Base-by-base conservation (phyloP, 2,329 filamentous ascomycete genomes). In the Penicillium sp. region DNA sequence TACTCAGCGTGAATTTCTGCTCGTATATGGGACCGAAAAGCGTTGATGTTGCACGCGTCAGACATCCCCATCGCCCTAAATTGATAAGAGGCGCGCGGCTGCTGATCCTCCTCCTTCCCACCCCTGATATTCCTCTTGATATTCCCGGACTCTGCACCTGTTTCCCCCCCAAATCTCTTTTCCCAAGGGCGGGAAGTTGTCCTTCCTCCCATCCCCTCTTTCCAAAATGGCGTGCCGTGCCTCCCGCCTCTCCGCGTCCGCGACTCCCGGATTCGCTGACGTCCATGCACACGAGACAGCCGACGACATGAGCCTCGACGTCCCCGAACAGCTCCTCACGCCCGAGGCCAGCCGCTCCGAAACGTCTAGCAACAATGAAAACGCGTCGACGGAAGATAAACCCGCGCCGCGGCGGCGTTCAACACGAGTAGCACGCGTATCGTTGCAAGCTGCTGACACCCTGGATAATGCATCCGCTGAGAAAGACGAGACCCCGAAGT, bases 331-430 rank as follows among this genome's bases (percentile, higher is more conserved):
- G 54, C 64, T 74, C n/a, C 64, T 74, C 16, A 75, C 73, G 2
- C 73, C 73, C 47, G 72, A 74, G 48, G 72, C 72, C 36, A 74
- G 73, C 53, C 70, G 68, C 47, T 75, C 72, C n/a, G 72, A 74
- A 50, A 73, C 70, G 2, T 73, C 72, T 5, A 74, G 71, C 58
- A 70, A 69, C 56, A 69, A 69, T 58, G 68, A 70, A 51, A 66
- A 69, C 59, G 65, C 66, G 57, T 65, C 61, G 11, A 57, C 55
- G 25, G 68, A 72, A 41, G 69, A 72, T 52, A 68, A 69, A 53
- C 59, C 63, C 25, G 51, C 59, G 11, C 45, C 60, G 41, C 69
- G 66, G 41, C 65, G 66, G 35, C 63, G 57, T 48, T 72, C 72
- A 60, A 67, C 70, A 68, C 72, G 72, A 61, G 66, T 69, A 51